phyloP scores from a whole-genome alignment of 2,329 filamentous ascomycete species.

The Pyricularia grisea region DNA sequence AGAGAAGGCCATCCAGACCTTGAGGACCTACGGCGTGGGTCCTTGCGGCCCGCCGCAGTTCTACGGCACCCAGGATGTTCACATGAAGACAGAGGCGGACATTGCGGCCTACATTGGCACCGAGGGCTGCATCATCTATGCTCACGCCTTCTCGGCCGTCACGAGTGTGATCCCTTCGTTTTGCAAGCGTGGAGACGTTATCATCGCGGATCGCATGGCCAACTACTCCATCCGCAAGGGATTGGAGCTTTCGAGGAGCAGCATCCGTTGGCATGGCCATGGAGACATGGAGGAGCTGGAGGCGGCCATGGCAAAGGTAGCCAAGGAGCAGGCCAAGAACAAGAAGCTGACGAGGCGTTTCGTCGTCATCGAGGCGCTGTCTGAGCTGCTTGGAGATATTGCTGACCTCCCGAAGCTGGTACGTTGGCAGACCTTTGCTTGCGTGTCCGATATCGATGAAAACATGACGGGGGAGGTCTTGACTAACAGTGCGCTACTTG shows the following conservation, averaged over 20 bases:
- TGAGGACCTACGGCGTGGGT: conserved; percentile 92
- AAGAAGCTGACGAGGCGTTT: conserved; percentile 88
- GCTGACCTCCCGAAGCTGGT: conserved; percentile 79
- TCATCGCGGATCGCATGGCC: conserved; percentile 86
- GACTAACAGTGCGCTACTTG: not conserved
- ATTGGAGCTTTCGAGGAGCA: conserved; percentile 84
- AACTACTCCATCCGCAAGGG: conserved; percentile 94
- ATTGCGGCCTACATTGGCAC: conserved; percentile 85
- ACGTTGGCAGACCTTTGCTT: conserved; percentile 10
- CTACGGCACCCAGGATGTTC: conserved; percentile 96
- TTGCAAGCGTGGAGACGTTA: conserved; percentile 93
- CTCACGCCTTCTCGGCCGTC: conserved; percentile 92
- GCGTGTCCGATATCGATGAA: not conserved
- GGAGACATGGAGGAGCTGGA: conserved; percentile 94
- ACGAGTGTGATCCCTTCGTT: conserved; percentile 96
- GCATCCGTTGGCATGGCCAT: conserved; percentile 88
- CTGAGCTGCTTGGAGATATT: conserved; percentile 82
- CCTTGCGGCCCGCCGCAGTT: conserved; percentile 96
- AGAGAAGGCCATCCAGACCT: conserved; percentile 86
- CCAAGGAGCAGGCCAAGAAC: conserved; percentile 73
- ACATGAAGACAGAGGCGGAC: conserved; percentile 93
- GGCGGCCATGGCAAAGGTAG: conserved; percentile 72
- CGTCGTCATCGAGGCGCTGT: conserved; percentile 91
- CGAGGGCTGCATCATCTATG: conserved; percentile 86
- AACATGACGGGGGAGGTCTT: not conserved